Conservation (phyloP, 306 rosid genomes). For the Adenanthera pavonina region DNA sequence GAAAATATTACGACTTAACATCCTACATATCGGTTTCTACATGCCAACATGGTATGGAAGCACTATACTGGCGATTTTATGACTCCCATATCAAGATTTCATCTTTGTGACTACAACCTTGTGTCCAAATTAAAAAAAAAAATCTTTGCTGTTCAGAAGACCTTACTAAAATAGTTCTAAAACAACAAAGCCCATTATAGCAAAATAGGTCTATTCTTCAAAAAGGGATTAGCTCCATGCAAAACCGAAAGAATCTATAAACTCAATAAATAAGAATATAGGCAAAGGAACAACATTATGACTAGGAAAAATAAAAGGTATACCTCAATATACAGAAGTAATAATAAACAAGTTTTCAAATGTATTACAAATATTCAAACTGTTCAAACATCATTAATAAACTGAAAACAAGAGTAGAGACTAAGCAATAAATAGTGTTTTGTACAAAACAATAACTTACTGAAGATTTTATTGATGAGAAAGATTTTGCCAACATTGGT, state of each 20-base stretch:
- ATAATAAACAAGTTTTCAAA: constrained; percentile 1
- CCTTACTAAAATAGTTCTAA: background rate
- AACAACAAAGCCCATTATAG: constrained; percentile 15
- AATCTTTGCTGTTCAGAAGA: constrained; percentile 17
- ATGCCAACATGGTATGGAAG: background rate
- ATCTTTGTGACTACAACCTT: background rate
- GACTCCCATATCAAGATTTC: constrained; percentile 15
- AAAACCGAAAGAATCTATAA: constrained; percentile 18
- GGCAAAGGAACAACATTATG: constrained; percentile 17
- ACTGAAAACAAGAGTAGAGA: constrained; percentile 17
- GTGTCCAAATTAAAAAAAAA: background rate
- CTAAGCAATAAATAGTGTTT: constrained; percentile 9
- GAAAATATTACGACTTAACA: background rate
- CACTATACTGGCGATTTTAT: constrained; percentile 13
- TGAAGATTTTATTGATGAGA: constrained; percentile 67
- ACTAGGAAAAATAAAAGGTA: constrained; percentile 25
- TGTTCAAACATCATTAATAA: constrained; percentile 3
- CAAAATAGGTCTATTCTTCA: background rate
- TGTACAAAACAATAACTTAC: constrained; percentile 60
- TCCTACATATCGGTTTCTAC: background rate
- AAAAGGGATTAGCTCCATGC: constrained; percentile 22
- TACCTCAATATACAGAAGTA: constrained; percentile 9
- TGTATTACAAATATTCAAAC: background rate
- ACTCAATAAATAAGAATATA: constrained; percentile 20
- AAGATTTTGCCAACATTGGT: constrained; percentile 77